A percentile compares a stretch with the other conserved stretches of the same genome.
phyloP scores from a whole-genome alignment of 1,284 basidiomycete species.

The Sanguinoderma infundibulare region DNA sequence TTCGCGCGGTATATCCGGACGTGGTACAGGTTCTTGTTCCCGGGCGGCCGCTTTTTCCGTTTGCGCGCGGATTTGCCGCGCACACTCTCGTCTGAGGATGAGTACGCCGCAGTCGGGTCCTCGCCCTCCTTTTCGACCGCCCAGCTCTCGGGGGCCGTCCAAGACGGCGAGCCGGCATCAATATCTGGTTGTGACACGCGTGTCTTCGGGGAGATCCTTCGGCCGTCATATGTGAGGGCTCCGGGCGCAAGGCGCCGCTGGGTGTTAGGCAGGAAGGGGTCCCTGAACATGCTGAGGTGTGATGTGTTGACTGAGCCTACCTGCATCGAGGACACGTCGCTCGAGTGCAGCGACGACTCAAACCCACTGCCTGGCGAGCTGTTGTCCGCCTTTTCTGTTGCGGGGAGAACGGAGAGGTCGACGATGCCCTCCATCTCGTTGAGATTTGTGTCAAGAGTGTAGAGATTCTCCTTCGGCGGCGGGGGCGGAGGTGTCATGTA shows the following conservation, averaged over 20 bases:
- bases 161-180: constrained; percentile 41
- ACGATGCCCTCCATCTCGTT: constrained; percentile 87
- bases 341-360: constrained; percentile 31
- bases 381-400: constrained; percentile 28
- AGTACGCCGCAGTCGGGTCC: constrained; percentile 44
- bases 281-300: constrained; percentile 29
- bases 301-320: constrained; percentile 30
- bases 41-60: constrained; percentile 20
- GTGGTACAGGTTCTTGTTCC: constrained; percentile 40
- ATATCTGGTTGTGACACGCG: constrained; percentile 15
- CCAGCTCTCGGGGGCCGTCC: constrained; percentile 66
- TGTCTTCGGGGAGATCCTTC: constrained; percentile 58
- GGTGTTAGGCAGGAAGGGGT: constrained; percentile 35
- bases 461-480: constrained; percentile 31
- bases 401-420: constrained; percentile 46
- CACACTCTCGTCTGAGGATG: constrained; percentile 51
- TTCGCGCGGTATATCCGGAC: constrained; percentile 84
- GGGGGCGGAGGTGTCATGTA: constrained; percentile 25
- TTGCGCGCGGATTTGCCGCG: constrained; percentile 16
- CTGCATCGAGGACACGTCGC: constrained; percentile 31
- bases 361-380: constrained; percentile 47
- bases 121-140: constrained; percentile 54
- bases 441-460: constrained; percentile 78
- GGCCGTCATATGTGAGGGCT: constrained; percentile 32
- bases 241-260: constrained; percentile 26